These are phyloP conservation scores for Stachybotrys chartarum DNA, from an alignment of 2,329 filamentous ascomycete species.

Conservation along the genomic window DNA sequence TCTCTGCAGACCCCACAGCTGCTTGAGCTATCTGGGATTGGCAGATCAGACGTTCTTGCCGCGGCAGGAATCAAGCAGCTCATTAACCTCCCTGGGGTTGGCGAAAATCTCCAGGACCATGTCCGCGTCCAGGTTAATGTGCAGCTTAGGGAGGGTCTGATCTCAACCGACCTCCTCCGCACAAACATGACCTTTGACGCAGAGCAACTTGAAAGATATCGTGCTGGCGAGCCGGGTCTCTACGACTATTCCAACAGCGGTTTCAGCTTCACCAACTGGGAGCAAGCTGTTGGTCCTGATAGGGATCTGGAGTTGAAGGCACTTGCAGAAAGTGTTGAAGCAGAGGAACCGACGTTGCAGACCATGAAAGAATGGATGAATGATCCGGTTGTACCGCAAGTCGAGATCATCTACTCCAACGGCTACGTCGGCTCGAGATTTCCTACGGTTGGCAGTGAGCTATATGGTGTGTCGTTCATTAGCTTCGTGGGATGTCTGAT, in stretches of 20 bases:
- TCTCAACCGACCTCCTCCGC: not conserved
- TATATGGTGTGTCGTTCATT: not conserved
- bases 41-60: not conserved
- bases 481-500: not conserved
- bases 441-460: not conserved
- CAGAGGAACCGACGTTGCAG: not conserved
- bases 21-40: constrained; percentile 1
- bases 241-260: constrained; percentile 1
- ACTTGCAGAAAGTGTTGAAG: not conserved
- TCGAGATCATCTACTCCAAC: not conserved
- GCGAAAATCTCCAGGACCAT: constrained; percentile 1
- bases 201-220: not conserved
- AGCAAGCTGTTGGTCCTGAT: not conserved
- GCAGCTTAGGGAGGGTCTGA: not conserved
- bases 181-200: not conserved
- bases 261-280: constrained; percentile 1
- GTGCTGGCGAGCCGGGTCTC: not conserved
- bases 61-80: not conserved
- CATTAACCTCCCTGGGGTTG: not conserved
- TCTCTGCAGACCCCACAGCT: not conserved
- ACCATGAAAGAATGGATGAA: not conserved
- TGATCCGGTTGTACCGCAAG: not conserved
- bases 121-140: not conserved
- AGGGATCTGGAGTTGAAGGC: not conserved
- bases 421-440: not conserved